Evolutionary conservation across 2,329 filamentous ascomycete species (phyloP).

Genomic region (Fusarium burgessii): DNA sequence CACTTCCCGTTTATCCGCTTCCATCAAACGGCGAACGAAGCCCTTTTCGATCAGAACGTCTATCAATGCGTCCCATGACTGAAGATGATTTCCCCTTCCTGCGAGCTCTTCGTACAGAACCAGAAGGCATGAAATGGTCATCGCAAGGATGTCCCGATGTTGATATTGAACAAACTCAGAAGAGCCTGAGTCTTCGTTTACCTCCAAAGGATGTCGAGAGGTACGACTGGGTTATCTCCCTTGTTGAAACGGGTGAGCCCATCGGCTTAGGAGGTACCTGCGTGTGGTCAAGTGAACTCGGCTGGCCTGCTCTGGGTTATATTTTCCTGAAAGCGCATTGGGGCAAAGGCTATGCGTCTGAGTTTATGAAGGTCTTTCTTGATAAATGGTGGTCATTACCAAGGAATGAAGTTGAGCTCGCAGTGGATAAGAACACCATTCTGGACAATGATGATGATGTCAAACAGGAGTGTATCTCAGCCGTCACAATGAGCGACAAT

Average conservation of each 20-base stretch:
- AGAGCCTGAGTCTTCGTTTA: slow-evolving; percentile 56
- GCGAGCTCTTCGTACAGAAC: slow-evolving; percentile 65
- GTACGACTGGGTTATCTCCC: slow-evolving; percentile 69
- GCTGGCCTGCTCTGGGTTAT: slow-evolving; percentile 71
- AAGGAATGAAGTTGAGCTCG: slow-evolving; percentile 57
- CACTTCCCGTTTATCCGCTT: slow-evolving; percentile 57
- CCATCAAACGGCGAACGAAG: slow-evolving; percentile 55
- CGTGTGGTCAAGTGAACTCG: slow-evolving; percentile 51
- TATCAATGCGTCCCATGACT: slow-evolving; percentile 65
- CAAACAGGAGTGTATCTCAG: slow-evolving; percentile 58
- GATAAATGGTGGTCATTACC: slow-evolving; percentile 62
- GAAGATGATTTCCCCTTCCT: slow-evolving; percentile 63
- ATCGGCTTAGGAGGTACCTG: slow-evolving; percentile 64
- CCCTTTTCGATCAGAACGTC: slow-evolving; percentile 62
- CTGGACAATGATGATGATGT: slow-evolving; percentile 43
- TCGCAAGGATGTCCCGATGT: slow-evolving; percentile 55
- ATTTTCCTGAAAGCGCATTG: slow-evolving; percentile 65
- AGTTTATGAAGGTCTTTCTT: slow-evolving; percentile 64
- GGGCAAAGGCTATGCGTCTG: slow-evolving; percentile 68
- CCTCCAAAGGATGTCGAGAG: slow-evolving; percentile 62
- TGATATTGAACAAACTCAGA: slow-evolving; percentile 58
- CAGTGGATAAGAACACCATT: slow-evolving; percentile 56
- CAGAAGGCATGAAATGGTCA: slow-evolving; percentile 73
- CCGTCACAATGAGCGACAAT: slow-evolving; percentile 64
- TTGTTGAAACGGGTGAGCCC: slow-evolving; percentile 61